Conservation (phyloP, 2,329 filamentous ascomycete genomes). For the Phoma sp. region DNA sequence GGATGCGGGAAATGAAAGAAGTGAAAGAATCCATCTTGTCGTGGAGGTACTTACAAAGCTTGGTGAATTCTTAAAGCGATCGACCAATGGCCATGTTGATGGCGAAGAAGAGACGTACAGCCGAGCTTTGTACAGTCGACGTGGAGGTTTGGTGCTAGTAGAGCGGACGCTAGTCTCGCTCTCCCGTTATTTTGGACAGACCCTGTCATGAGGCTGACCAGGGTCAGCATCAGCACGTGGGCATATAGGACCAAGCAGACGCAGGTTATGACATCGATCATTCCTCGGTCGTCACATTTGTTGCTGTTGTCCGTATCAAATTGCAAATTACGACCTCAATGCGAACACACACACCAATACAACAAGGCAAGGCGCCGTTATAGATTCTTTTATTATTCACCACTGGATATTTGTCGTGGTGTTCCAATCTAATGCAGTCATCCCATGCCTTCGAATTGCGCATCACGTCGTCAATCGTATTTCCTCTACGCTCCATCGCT, state of each 20-base stretch:
- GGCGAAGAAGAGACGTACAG: not conserved
- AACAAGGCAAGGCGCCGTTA: not conserved
- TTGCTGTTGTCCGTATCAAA: too few species aligned
- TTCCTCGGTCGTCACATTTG: too few species aligned
- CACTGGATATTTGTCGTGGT: slow-evolving; percentile 41
- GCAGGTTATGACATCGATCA: too few species aligned
- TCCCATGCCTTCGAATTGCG: slow-evolving; percentile 32
- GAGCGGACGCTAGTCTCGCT: slow-evolving; percentile 34
- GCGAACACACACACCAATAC: not conserved
- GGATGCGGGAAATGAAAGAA: not conserved
- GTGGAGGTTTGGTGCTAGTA: slow-evolving; percentile 35
- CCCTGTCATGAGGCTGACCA: slow-evolving; percentile 13
- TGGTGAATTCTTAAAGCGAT: not conserved
- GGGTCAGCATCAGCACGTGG: slow-evolving; percentile 13
- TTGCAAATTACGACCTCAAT: too few species aligned
- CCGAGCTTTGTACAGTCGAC: slow-evolving; percentile 27
- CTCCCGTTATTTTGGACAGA: slow-evolving; percentile 13
- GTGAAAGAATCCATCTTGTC: not conserved
- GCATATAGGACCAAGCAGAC: not conserved
- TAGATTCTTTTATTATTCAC: slow-evolving; percentile 39
- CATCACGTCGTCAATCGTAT: slow-evolving; percentile 35
- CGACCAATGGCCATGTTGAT: not conserved
- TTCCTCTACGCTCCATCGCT: slow-evolving; percentile 29
- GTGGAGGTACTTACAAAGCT: not conserved
- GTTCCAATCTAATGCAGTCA: slow-evolving; percentile 39